A percentile compares a stretch with the other conserved stretches of the same genome.
phyloP scores from a whole-genome alignment of 306 rosid genomes.

The Castanea crenata region DNA sequence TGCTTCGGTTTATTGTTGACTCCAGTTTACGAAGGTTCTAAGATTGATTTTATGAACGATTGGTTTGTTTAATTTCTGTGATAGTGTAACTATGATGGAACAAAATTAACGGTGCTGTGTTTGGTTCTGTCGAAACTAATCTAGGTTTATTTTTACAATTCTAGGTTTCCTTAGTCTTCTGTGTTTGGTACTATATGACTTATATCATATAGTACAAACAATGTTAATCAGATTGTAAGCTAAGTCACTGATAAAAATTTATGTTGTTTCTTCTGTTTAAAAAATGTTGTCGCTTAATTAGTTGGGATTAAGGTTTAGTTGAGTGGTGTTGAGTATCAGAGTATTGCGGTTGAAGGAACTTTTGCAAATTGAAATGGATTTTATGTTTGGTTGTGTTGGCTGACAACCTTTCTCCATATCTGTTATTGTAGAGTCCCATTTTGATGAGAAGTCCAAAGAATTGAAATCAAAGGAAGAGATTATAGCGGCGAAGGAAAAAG shows the following conservation, averaged over 20 bases:
- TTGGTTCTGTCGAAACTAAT: neutral
- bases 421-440: constrained; percentile 52
- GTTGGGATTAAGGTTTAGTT: neutral
- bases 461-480: constrained; percentile 55
- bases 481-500: constrained; percentile 59
- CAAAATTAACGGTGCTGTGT: neutral
- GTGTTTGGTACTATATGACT: neutral
- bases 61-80: neutral
- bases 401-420: constrained; percentile 19
- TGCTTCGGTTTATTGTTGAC: neutral
- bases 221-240: neutral
- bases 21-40: neutral
- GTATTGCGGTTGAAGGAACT: neutral
- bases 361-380: neutral
- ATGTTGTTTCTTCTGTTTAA: neutral
- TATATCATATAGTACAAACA: neutral
- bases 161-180: no score
- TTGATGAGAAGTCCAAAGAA: constrained; percentile 51
- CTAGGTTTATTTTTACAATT: neutral
- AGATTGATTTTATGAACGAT: neutral
- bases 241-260: neutral
- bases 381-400: constrained; percentile 19
- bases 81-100: neutral
- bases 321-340: no score
- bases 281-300: neutral